phyloP scores from a whole-genome alignment of 1,284 basidiomycete genomes.

The Fomitopsis pinicola region DNA sequence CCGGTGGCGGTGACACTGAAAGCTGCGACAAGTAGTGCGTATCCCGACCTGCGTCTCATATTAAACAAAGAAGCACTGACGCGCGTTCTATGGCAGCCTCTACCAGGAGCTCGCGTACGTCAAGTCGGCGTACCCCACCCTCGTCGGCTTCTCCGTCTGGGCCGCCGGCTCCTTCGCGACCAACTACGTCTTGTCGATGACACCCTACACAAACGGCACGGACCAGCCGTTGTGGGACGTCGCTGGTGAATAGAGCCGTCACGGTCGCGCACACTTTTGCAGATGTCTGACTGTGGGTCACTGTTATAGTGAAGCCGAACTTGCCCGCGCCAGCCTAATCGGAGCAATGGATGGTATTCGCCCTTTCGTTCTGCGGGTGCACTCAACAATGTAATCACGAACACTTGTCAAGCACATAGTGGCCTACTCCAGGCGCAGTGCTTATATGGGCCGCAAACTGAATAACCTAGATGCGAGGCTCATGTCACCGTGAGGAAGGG shows the following conservation, averaged over 20 bases:
- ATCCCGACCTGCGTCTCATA: neutral
- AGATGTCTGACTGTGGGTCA: no score
- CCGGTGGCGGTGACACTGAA: conserved; percentile 51
- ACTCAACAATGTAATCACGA: neutral
- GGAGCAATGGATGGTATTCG: neutral
- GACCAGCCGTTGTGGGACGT: conserved; percentile 35
- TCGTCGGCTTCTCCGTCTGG: conserved; percentile 50
- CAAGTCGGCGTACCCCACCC: conserved; percentile 38
- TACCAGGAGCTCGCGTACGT: conserved; percentile 43
- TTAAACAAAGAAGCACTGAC: neutral
- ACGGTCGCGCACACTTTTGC: neutral
- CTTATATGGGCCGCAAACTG: no score
- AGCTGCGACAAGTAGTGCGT: conserved; percentile 41
- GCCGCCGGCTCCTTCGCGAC: conserved; percentile 36
- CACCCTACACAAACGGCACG: conserved; percentile 32
- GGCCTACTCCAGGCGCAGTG: no score
- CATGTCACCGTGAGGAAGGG: no score
- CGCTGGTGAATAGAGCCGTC: conserved; percentile 20
- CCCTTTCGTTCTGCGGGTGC: neutral
- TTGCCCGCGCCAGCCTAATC: neutral
- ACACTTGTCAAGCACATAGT: no score
- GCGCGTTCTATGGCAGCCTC: conserved; percentile 24
- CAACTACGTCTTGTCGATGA: conserved; percentile 32
- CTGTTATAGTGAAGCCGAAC: neutral
- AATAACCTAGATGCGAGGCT: no score